Conservation (phyloP, 2,329 filamentous ascomycete species). For the Arachnomyces sp. region DNA sequence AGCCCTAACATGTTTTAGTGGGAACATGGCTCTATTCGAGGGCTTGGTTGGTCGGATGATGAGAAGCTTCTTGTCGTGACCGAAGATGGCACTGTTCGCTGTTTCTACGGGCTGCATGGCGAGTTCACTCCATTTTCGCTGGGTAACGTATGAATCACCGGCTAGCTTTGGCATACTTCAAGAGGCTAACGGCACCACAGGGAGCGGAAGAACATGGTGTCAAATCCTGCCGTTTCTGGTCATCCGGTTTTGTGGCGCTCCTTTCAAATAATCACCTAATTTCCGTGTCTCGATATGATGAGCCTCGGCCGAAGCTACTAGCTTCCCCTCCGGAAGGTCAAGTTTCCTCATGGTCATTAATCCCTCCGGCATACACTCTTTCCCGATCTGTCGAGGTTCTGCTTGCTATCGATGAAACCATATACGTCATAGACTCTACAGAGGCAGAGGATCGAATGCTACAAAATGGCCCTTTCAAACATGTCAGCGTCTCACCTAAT, state of each 20-base stretch:
- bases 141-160: constrained; percentile 51
- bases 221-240: constrained; percentile 82
- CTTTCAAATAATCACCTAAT: constrained; percentile 81
- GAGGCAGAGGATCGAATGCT: constrained; percentile 88
- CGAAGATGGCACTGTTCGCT: constrained; percentile 80
- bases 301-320: constrained; percentile 78
- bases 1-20: constrained; percentile 45
- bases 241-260: constrained; percentile 83
- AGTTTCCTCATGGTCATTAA: constrained; percentile 80
- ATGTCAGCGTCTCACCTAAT: constrained; percentile 85
- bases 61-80: constrained; percentile 85
- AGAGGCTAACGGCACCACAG: constrained; percentile 21
- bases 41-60: constrained; percentile 92
- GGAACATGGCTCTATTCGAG: constrained; percentile 82
- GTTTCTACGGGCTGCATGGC: constrained; percentile 83
- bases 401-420: constrained; percentile 71
- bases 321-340: constrained; percentile 67
- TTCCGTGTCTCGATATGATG: constrained; percentile 78
- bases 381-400: constrained; percentile 90
- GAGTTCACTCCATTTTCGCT: constrained; percentile 93
- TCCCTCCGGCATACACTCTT: constrained; percentile 78
- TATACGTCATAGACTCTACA: constrained; percentile 77
- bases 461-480: constrained; percentile 84
- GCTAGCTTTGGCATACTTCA: constrained; percentile 9
- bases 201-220: constrained; percentile 84